Evolutionary conservation across 2,329 filamentous ascomycete genomes (phyloP), one percentile per base, ranked within the genome.

Genomic region (Tolypocladium pustulatum): DNA sequence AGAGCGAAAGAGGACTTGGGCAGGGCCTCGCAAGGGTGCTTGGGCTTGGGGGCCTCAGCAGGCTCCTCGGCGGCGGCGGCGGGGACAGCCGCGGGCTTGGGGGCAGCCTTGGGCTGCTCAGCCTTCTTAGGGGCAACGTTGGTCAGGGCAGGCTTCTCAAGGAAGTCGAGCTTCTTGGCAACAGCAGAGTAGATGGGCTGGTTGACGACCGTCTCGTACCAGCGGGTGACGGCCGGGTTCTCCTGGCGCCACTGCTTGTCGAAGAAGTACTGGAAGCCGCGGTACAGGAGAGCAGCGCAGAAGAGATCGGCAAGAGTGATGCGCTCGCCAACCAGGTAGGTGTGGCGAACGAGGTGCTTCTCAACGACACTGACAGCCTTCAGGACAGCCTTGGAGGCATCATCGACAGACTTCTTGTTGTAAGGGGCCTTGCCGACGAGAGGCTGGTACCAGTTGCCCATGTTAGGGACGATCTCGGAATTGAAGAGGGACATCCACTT

Each of bases 401-500:
- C 91, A 58, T 97, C 93, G 62, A 94, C 88, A 71, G 78, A 81
- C 89, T 96, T 97, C 90, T 97, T 99, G 88, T 97, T 97, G 86
- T 97, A 99, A 66, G 86, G 80, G 69, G 85, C 84, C 69, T 81
- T 79, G 73, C 94, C 94, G 67, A 91, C 75, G 67, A 97, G 86
- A 67, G 94, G 94, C 67, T 83, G 83, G 86, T 89, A 94, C 90
- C 91, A 97, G 73, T 76, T 81, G 77, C 81, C 87, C 66, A 97
- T 78, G 65, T 78, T 75, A 64, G 84, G 75, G 66, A 96, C 82
- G 70, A 97, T 75, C 82, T 99, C 93, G 61, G 78, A 75, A 86
- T 97, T 99, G 85, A 88, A 89, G 80, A 87, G 97, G 66, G 93
- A 97, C 88, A 97, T 87, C 94, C 94, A 99, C 79, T 89, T 90